A percentile compares a stretch with the other conserved stretches of the same genome.
These are phyloP conservation scores for Usnea hakonensis DNA, from an alignment of 495 filamentous ascomycete species.

Conservation along the genomic window DNA sequence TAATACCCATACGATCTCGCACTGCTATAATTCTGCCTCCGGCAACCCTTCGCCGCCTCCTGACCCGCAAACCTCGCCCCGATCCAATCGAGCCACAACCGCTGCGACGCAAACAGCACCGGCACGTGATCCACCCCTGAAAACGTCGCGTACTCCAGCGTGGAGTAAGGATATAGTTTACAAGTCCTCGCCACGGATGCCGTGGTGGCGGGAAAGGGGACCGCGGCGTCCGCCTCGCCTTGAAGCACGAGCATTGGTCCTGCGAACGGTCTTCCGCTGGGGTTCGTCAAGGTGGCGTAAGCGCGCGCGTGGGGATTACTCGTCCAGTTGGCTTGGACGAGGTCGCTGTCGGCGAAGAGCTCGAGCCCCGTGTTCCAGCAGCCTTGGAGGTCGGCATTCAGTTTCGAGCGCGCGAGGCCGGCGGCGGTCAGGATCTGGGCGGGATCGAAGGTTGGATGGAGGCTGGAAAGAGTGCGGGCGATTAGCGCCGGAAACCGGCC, in stretches of 20 bases:
- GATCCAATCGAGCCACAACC: constrained; percentile 36
- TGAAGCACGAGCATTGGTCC: constrained; percentile 41
- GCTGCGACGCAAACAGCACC: constrained; percentile 27
- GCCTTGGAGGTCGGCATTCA: no score
- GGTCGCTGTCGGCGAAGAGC: no score
- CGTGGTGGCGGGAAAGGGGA: constrained; percentile 19
- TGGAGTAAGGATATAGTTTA: constrained; percentile 13
- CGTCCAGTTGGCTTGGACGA: no score
- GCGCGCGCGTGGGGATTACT: constrained; percentile 16
- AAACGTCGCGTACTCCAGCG: constrained; percentile 28
- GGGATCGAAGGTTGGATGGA: no score
- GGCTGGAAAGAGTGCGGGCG: no score
- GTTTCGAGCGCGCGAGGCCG: no score
- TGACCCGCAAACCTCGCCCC: constrained; percentile 32
- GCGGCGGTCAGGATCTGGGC: no score
- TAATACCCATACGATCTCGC: no score
- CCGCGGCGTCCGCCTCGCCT: constrained; percentile 29
- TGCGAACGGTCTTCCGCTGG: constrained; percentile 28
- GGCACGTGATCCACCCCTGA: constrained; percentile 30
- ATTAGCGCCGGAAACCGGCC: no score
- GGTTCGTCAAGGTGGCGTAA: constrained; percentile 9
- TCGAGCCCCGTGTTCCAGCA: no score
- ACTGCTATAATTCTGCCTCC: no score
- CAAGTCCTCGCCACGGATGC: constrained; percentile 27
- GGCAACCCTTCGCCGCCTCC: no score